Percentiles rank a stretch among this genome's conserved stretches.
phyloP scores from a whole-genome alignment of 2,329 filamentous ascomycete species.

The Monascus ruber region DNA sequence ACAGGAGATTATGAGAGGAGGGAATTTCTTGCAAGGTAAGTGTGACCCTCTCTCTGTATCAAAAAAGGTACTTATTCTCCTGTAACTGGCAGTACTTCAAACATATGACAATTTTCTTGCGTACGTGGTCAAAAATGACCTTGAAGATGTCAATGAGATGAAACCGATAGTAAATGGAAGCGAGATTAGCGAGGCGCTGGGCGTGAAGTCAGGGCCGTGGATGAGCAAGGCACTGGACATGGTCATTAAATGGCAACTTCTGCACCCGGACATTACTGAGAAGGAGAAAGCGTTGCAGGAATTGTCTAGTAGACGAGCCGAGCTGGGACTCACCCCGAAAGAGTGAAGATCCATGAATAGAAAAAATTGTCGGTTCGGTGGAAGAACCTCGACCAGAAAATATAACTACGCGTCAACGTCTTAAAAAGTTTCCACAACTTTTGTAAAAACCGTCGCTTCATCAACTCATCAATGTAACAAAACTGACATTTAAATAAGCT shows the following conservation, averaged over 20 bases:
- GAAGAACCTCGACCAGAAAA: too few species aligned
- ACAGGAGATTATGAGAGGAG: conserved; percentile 26
- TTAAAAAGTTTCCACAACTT: too few species aligned
- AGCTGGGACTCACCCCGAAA: conserved; percentile 31
- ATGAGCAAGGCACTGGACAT: conserved; percentile 67
- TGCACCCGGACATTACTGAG: conserved; percentile 59
- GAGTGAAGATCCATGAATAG: too few species aligned
- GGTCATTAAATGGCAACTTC: conserved; percentile 78
- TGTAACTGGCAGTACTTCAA: conserved; percentile 28
- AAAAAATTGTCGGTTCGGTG: too few species aligned
- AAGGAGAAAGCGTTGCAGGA: conserved; percentile 48
- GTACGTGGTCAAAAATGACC: conserved; percentile 38
- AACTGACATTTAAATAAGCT: too few species aligned
- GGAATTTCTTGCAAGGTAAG: conserved; percentile 21
- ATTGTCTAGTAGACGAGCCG: conserved; percentile 40
- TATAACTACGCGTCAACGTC: too few species aligned
- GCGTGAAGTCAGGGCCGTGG: conserved; percentile 63
- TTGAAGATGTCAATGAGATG: conserved; percentile 43
- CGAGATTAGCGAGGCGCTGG: conserved; percentile 55
- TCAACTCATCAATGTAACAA: too few species aligned
- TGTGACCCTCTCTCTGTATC: conserved; percentile 6
- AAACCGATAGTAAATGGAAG: conserved; percentile 64
- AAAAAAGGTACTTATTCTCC: conserved; percentile 6
- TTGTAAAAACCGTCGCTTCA: too few species aligned
- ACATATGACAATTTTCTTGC: conserved; percentile 44